These are phyloP conservation scores for Helichrysum umbraculigerum DNA, from an alignment of 129 eudicot species.

Conservation along the genomic window DNA sequence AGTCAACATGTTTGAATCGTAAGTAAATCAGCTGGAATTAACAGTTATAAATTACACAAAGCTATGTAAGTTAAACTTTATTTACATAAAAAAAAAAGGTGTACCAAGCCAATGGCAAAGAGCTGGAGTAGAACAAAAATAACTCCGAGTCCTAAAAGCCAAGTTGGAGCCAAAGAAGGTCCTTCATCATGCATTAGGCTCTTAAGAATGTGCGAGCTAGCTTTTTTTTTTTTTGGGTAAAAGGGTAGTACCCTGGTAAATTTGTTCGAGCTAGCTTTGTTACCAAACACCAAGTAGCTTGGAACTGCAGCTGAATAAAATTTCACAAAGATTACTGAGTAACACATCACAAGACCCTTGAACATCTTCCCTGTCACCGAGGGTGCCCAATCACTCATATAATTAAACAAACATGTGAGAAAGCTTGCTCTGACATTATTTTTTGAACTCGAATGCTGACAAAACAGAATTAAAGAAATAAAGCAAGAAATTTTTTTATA, in stretches of 20 bases:
- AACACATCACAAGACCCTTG: slow-evolving; percentile 69
- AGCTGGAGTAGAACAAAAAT: slow-evolving; percentile 66
- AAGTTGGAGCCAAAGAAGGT: slow-evolving; percentile 62
- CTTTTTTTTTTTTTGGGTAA: no score
- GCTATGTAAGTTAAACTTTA: neutral
- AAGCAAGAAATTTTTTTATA: neutral
- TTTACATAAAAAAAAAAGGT: neutral
- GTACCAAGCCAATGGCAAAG: slow-evolving; percentile 73
- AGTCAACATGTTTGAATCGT: neutral
- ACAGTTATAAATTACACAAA: neutral
- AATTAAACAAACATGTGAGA: neutral
- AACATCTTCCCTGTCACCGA: slow-evolving; percentile 79
- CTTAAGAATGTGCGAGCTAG: slow-evolving; percentile 7
- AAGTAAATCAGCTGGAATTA: neutral
- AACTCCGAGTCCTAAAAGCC: slow-evolving; percentile 63
- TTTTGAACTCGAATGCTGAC: neutral
- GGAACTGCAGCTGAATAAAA: slow-evolving; percentile 66
- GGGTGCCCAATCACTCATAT: slow-evolving; percentile 70
- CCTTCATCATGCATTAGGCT: slow-evolving; percentile 66
- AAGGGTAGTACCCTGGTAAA: no score
- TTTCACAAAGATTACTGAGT: slow-evolving; percentile 51
- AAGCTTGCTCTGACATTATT: no score
- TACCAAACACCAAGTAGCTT: slow-evolving; percentile 73
- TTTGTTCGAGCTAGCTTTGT: slow-evolving; percentile 30
- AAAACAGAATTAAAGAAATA: neutral